These are phyloP conservation scores for Aspergillus sojae DNA, from an alignment of 2,329 filamentous ascomycete genomes.

Conservation along the genomic window DNA sequence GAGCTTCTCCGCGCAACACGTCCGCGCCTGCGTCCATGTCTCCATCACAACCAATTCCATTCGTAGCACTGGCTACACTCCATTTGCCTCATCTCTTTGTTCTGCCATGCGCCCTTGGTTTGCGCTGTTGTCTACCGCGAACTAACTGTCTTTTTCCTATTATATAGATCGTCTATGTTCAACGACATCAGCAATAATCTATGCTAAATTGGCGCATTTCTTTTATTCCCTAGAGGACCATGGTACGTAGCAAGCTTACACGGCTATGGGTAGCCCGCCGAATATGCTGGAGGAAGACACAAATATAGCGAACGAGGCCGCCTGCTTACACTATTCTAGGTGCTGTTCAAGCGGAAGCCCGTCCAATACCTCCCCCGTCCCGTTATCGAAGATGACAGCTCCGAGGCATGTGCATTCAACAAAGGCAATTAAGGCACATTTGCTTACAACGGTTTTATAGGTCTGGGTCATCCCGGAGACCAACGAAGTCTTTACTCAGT, in stretches of 20 bases:
- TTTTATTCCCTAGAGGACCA: slow-evolving; percentile 25
- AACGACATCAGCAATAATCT: slow-evolving; percentile 10
- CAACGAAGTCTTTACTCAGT: slow-evolving; percentile 83
- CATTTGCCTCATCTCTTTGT: background rate
- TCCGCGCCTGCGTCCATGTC: background rate
- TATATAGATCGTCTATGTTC: slow-evolving; percentile 3
- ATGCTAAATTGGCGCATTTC: slow-evolving; percentile 31
- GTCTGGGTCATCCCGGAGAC: slow-evolving; percentile 91
- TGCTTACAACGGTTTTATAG: slow-evolving; percentile 50
- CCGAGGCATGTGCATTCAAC: slow-evolving; percentile 65
- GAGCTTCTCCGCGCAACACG: slow-evolving; percentile 7
- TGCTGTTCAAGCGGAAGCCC: slow-evolving; percentile 94
- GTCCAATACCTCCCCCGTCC: slow-evolving; percentile 78
- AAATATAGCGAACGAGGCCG: background rate
- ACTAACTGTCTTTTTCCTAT: background rate
- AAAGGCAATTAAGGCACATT: slow-evolving; percentile 11
- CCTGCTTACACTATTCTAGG: slow-evolving; percentile 56
- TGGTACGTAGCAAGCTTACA: slow-evolving; percentile 31
- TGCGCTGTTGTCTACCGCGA: background rate
- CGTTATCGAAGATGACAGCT: slow-evolving; percentile 74
- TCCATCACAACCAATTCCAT: background rate
- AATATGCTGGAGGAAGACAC: background rate
- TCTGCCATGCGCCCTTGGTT: background rate
- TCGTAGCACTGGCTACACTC: background rate
- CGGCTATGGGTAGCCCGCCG: background rate